Percentiles rank a stretch among this genome's conserved stretches.
Evolutionary conservation across 1,284 basidiomycete species (phyloP).

Genomic region (Polyporus tsugae): DNA sequence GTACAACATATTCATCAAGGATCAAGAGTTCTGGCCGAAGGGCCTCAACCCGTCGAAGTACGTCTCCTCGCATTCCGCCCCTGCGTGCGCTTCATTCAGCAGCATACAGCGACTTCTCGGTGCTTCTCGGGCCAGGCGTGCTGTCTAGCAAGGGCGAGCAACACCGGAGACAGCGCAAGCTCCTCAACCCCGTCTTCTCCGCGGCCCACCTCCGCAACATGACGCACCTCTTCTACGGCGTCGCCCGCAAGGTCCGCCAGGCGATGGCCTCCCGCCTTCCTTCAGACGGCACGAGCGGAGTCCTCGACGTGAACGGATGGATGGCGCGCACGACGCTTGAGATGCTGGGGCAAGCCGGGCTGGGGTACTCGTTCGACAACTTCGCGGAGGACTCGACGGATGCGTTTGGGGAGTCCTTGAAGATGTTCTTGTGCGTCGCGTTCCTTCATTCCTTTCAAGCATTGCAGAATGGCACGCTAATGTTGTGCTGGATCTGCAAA

Average conservation of each 20-base stretch:
- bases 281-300: background rate
- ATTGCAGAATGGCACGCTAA: background rate
- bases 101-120: background rate
- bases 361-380: slow-evolving; percentile 25
- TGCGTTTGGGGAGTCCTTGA: slow-evolving; percentile 33
- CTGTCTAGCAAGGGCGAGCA: slow-evolving; percentile 1
- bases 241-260: slow-evolving; percentile 4
- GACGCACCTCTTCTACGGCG: slow-evolving; percentile 13
- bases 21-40: slow-evolving; percentile 12
- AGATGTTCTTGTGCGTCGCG: slow-evolving; percentile 33
- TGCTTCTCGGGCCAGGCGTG: slow-evolving; percentile 12
- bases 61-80: background rate
- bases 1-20: slow-evolving; percentile 21
- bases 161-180: slow-evolving; percentile 10
- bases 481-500: background rate
- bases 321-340: slow-evolving; percentile 20
- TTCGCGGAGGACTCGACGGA: slow-evolving; percentile 20
- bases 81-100: too few species aligned
- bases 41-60: slow-evolving; percentile 8
- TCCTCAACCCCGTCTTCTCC: slow-evolving; percentile 7
- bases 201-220: slow-evolving; percentile 13
- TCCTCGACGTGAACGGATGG: slow-evolving; percentile 20
- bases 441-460: background rate
- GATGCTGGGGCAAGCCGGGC: slow-evolving; percentile 19
- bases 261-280: slow-evolving; percentile 11